Percentiles rank a stretch among this genome's conserved stretches.
Evolutionary conservation across 768 basidiomycete species (phyloP).

Genomic region (Amylocystis lapponica): DNA sequence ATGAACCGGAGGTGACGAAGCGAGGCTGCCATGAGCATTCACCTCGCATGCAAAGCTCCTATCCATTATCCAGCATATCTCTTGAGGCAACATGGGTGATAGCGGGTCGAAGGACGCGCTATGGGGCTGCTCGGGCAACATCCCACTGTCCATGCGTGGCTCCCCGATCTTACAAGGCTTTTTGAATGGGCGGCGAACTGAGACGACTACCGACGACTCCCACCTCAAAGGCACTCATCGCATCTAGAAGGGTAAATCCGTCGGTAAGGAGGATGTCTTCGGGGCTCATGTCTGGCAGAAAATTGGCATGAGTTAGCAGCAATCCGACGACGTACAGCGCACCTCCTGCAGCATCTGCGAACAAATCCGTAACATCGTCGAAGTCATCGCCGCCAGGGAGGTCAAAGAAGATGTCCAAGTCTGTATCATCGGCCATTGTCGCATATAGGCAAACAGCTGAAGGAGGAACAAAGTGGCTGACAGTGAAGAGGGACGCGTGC

Average conservation of each 20-base stretch:
- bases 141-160: conserved; percentile 82
- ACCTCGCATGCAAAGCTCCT: conserved; percentile 76
- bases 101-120: conserved; percentile 57
- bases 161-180: conserved; percentile 66
- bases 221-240: conserved; percentile 94
- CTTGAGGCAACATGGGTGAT: conserved; percentile 60
- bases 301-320: neutral
- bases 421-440: no score
- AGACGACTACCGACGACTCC: conserved; percentile 13
- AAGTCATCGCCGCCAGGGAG: conserved; percentile 60
- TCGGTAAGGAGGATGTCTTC: conserved; percentile 62
- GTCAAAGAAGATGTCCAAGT: conserved; percentile 14
- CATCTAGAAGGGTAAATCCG: conserved; percentile 72
- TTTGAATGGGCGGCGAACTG: neutral
- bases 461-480: no score
- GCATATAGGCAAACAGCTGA: no score
- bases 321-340: conserved; percentile 6
- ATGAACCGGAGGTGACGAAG: conserved; percentile 9
- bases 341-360: conserved; percentile 61
- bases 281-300: conserved; percentile 49
- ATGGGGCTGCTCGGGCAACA: conserved; percentile 38
- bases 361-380: conserved; percentile 55
- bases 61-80: conserved; percentile 88
- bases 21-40: conserved; percentile 12
- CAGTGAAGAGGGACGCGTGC: no score